Conservation (phyloP, 23 red algal species). For the Chondrus crispus region DNA sequence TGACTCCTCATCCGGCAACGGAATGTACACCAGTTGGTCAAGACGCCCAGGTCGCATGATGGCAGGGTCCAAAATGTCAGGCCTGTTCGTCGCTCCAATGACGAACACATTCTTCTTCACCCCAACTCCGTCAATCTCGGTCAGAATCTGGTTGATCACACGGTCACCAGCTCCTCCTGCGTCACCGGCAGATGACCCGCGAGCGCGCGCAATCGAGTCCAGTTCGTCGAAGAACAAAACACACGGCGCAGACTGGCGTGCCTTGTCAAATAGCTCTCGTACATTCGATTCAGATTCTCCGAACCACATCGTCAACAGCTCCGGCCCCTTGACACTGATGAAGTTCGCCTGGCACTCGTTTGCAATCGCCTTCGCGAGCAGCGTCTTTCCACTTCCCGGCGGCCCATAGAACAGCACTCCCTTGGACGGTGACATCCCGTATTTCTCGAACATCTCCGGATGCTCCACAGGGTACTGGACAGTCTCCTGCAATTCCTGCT, state of each 20-base stretch:
- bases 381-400: slow-evolving; percentile 95
- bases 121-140: slow-evolving; percentile 98
- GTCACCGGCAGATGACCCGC: slow-evolving; percentile 91
- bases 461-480: slow-evolving; percentile 99
- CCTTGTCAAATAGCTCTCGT: slow-evolving; percentile 98
- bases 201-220: slow-evolving; percentile 94
- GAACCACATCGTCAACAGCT: slow-evolving; percentile 99
- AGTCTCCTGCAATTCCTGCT: slow-evolving; percentile 96
- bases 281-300: slow-evolving; percentile 96
- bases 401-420: slow-evolving; percentile 98
- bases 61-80: slow-evolving; percentile 94
- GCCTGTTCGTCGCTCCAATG: slow-evolving; percentile 98
- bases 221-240: slow-evolving; percentile 99
- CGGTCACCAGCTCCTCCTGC: slow-evolving; percentile 97
- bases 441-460: slow-evolving; percentile 98
- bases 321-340: slow-evolving; percentile 98
- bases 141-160: slow-evolving; percentile 99
- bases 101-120: slow-evolving; percentile 99
- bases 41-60: slow-evolving; percentile 97
- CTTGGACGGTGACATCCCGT: slow-evolving; percentile 88
- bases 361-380: slow-evolving; percentile 98
- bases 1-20: slow-evolving; percentile 87
- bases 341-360: slow-evolving; percentile 99
- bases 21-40: slow-evolving; percentile 98
- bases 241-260: slow-evolving; percentile 95